Percentiles rank a stretch among this genome's conserved stretches.
phyloP scores from a whole-genome alignment of 2,329 filamentous ascomycete species.

The Moelleriella libera region DNA sequence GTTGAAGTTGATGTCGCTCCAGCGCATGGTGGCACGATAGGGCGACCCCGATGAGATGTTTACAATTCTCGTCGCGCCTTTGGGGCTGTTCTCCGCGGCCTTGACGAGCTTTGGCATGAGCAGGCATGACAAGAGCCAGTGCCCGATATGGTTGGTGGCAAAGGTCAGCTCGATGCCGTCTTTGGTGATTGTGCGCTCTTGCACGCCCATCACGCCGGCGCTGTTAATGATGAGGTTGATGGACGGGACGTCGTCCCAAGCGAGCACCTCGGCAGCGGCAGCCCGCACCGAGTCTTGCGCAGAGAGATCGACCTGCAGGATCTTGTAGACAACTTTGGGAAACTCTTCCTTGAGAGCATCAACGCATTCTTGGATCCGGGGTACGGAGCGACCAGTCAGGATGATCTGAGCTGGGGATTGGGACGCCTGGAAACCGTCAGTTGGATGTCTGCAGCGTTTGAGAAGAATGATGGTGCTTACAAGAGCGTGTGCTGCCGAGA shows the following conservation, averaged over 20 bases:
- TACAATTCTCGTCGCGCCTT: constrained; percentile 21
- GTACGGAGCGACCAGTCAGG: constrained; percentile 22
- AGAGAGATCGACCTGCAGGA: constrained; percentile 22
- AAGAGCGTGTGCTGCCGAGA: constrained; percentile 18
- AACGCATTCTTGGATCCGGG: constrained; percentile 21
- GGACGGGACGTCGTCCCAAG: constrained; percentile 12
- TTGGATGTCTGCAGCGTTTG: not conserved
- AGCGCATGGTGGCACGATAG: constrained; percentile 21
- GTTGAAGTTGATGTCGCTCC: constrained; percentile 27
- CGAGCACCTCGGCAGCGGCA: constrained; percentile 18
- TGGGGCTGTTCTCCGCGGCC: constrained; percentile 11
- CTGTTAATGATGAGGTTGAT: constrained; percentile 25
- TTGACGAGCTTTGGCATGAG: constrained; percentile 20
- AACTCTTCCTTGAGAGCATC: constrained; percentile 16
- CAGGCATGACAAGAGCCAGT: constrained; percentile 21
- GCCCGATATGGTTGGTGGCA: constrained; percentile 22
- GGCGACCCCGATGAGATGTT: constrained; percentile 28
- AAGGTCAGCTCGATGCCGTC: constrained; percentile 24
- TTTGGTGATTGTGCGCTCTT: constrained; percentile 13
- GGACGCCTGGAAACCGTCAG: constrained; percentile 6
- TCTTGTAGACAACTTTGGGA: constrained; percentile 17
- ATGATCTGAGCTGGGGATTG: constrained; percentile 21
- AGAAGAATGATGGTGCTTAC: constrained; percentile 1
- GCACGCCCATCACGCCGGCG: constrained; percentile 21
- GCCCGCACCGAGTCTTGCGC: constrained; percentile 21